A percentile compares a stretch with the other conserved stretches of the same genome.
Evolutionary conservation across 345 rosid species (phyloP).

Genomic region (Gossypium australe): DNA sequence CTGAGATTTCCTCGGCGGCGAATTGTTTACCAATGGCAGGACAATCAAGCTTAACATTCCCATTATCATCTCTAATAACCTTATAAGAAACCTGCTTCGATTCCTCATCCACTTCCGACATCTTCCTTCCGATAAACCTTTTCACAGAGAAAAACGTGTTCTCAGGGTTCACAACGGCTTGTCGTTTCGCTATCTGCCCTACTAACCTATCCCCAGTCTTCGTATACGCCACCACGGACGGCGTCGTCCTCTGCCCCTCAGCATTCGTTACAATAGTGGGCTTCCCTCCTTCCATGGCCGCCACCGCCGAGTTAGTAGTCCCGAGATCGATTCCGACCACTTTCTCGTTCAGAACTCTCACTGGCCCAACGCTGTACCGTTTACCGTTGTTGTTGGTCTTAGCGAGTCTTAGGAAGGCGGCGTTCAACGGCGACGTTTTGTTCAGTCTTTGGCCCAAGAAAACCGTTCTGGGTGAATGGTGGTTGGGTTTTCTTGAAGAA

Average conservation of each 20-base stretch:
- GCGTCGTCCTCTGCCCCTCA: slow-evolving; percentile 97
- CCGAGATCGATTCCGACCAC: slow-evolving; percentile 96
- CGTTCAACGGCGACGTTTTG: slow-evolving; percentile 22
- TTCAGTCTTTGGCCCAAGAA: slow-evolving; percentile 56
- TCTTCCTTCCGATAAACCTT: slow-evolving; percentile 97
- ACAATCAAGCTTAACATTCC: slow-evolving; percentile 90
- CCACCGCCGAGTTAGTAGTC: slow-evolving; percentile 95
- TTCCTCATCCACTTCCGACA: slow-evolving; percentile 94
- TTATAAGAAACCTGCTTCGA: slow-evolving; percentile 85
- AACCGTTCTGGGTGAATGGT: slow-evolving; percentile 26
- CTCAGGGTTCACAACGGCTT: slow-evolving; percentile 98
- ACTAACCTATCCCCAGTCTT: slow-evolving; percentile 85
- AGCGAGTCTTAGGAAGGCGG: slow-evolving; percentile 43
- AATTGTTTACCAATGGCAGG: slow-evolving; percentile 90
- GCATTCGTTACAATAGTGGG: slow-evolving; percentile 94
- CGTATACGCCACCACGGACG: slow-evolving; percentile 93
- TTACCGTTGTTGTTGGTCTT: slow-evolving; percentile 16
- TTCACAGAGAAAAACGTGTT: slow-evolving; percentile 97
- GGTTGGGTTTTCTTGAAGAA: slow-evolving; percentile 12
- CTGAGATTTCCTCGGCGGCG: slow-evolving; percentile 97
- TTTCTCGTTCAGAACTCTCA: slow-evolving; percentile 75
- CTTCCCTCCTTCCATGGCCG: slow-evolving; percentile 99
- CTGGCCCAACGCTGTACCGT: slow-evolving; percentile 46
- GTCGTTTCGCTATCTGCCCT: slow-evolving; percentile 97
- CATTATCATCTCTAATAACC: slow-evolving; percentile 85